phyloP scores from a whole-genome alignment of 2,329 filamentous ascomycete genomes.

The Cephalotrichum gorgonifer region DNA sequence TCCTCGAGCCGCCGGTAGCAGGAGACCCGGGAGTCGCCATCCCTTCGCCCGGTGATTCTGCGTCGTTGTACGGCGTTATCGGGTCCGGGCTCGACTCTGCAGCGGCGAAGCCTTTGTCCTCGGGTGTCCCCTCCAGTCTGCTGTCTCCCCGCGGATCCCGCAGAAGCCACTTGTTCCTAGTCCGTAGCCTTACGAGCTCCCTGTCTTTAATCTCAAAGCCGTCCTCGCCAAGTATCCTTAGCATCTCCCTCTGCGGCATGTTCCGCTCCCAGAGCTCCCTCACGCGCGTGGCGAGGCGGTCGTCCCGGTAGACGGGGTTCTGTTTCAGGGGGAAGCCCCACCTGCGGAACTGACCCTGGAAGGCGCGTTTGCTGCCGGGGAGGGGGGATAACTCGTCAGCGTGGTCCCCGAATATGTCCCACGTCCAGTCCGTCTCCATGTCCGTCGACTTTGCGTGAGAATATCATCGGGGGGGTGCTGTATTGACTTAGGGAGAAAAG shows the following conservation, averaged over 20 bases:
- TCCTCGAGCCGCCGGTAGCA: not conserved
- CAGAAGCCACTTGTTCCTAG: conserved; percentile 58
- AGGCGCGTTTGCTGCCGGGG: conserved; percentile 56
- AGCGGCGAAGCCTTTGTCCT: conserved; percentile 9
- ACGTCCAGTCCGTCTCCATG: too few species aligned
- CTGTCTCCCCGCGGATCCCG: conserved; percentile 51
- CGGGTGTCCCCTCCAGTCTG: conserved; percentile 14
- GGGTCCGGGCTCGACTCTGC: conserved; percentile 3
- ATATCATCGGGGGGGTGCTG: too few species aligned
- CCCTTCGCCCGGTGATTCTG: not conserved
- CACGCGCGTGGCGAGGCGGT: conserved; percentile 55
- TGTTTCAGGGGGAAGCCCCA: conserved; percentile 74
- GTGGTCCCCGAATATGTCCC: too few species aligned
- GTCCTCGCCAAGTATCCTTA: conserved; percentile 57
- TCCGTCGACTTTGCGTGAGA: too few species aligned
- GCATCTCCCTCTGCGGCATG: conserved; percentile 61
- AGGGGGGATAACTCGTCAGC: conserved; percentile 1
- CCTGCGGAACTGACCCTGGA: conserved; percentile 64
- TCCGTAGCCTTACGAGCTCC: conserved; percentile 59
- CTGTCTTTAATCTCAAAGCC: conserved; percentile 64
- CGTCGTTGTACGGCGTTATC: not conserved
- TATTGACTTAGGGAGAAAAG: too few species aligned
- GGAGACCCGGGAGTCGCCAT: not conserved
- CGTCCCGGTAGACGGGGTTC: conserved; percentile 60
- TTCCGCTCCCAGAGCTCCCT: conserved; percentile 73